Evolutionary conservation across 1,284 basidiomycete genomes (phyloP).

Genomic region (Boletus sp.): DNA sequence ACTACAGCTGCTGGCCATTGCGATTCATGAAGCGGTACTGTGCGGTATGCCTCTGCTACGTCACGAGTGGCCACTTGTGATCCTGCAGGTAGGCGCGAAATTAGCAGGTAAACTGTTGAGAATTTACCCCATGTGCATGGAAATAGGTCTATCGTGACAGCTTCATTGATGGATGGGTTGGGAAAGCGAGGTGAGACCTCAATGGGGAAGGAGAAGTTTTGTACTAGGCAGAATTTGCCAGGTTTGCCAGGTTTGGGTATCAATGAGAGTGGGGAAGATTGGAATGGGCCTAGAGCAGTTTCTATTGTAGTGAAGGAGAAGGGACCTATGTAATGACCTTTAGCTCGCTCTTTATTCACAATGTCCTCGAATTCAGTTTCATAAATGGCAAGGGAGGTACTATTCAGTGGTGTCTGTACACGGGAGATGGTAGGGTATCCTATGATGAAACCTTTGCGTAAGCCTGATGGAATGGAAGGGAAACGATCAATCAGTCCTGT

Average conservation of each 20-base stretch:
- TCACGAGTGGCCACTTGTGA: not conserved
- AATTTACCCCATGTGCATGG: not conserved
- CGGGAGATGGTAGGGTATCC: not conserved
- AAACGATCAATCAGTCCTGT: not conserved
- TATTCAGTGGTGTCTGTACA: slow-evolving; percentile 3
- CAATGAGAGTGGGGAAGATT: slow-evolving; percentile 20
- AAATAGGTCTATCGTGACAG: not conserved
- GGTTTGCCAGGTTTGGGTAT: slow-evolving; percentile 38
- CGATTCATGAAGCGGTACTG: not conserved
- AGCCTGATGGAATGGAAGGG: not conserved
- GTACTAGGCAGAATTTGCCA: not conserved
- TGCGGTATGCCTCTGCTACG: not conserved
- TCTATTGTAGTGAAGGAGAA: not conserved
- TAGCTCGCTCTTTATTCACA: not conserved
- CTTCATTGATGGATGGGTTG: not conserved
- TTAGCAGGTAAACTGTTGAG: fast-evolving
- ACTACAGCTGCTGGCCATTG: not conserved
- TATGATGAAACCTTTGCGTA: not conserved
- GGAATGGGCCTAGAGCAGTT: not conserved
- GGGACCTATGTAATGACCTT: slow-evolving; percentile 9
- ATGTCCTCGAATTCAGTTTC: not conserved
- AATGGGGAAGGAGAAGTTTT: slow-evolving; percentile 3
- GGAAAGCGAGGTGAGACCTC: not conserved
- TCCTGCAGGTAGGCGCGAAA: not conserved
- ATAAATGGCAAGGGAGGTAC: slow-evolving; percentile 5